Evolutionary conservation across 106 monocot genomes (phyloP), one percentile per base, ranked within the genome.

Genomic region (Xerophyta viscosa): DNA sequence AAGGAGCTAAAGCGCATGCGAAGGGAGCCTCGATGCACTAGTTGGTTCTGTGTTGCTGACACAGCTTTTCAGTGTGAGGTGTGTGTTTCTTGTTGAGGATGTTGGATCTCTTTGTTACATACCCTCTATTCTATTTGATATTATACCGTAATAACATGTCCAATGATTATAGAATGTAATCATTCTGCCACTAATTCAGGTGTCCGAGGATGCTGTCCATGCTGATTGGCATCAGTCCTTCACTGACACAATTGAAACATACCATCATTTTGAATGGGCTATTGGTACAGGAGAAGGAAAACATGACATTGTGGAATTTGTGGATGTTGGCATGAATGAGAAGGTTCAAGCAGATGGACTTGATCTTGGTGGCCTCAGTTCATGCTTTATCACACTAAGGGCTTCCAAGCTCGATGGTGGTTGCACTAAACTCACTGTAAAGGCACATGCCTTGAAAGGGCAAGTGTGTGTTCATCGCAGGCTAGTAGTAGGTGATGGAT

Each of bases 181-280:
- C 19, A 20, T 7, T 46, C 10, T 46, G 10, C 53, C 20, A 63
- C 21, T 57, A 57, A 52, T 69, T 61, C 78, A 96, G 96, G 81
- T 96, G 48, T 79, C 84, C 43, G 89, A 79, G 58, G 85, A 78
- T 37, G 71, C 70, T 13, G 73, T 96, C 18, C 72, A 71, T 52
- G 96, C 72, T 46, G 84, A 89, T 56, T 96, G 96, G 88, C 78
- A 73, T 29, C 66, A 89, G 49, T 82, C 73, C 48, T 96, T 96
- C 57, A 51, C 70, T 30, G 81, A 88, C 49, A 62, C 80, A 52
- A 44, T 58, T 57, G 74, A 52, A 57, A 74, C 65, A 52, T 96
- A 82, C 66, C 81, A 96, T 71, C 96, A 78, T 63, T 96, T 96
- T 77, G 96, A 96, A 55, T 96, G 81, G 81, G 96, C 81, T 28